These are phyloP conservation scores for Apiotrichum gamsii DNA, from an alignment of 1,284 basidiomycete species.

Conservation along the genomic window DNA sequence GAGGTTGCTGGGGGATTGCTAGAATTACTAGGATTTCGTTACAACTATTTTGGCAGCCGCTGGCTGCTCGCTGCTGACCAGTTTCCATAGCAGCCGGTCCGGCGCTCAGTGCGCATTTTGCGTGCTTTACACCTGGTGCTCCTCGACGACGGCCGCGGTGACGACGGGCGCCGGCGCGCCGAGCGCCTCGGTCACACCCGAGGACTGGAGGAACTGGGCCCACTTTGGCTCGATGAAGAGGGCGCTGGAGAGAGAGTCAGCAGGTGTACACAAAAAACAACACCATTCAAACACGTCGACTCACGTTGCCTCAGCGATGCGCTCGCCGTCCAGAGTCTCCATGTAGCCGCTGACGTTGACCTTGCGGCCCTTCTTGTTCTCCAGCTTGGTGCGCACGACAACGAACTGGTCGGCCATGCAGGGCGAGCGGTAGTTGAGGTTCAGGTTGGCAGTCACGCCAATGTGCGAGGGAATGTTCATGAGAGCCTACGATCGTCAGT, in stretches of 20 bases:
- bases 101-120: too few species aligned
- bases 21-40: too few species aligned
- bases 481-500: constrained; percentile 57
- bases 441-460: constrained; percentile 82
- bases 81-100: too few species aligned
- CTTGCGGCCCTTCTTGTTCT: constrained; percentile 68
- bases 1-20: too few species aligned
- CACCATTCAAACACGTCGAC: constrained; percentile 4
- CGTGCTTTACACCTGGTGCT: constrained; percentile 2
- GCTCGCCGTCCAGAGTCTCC: constrained; percentile 68
- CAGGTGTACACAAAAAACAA: too few species aligned
- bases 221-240: constrained; percentile 79
- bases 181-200: constrained; percentile 42
- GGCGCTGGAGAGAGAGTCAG: too few species aligned
- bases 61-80: too few species aligned
- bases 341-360: constrained; percentile 63
- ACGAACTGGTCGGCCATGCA: constrained; percentile 71
- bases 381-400: constrained; percentile 53
- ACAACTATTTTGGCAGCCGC: too few species aligned
- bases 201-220: constrained; percentile 61
- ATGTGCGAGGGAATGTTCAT: constrained; percentile 77
- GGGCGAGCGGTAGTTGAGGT: constrained; percentile 69
- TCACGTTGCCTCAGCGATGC: constrained; percentile 76
- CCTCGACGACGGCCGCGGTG: not conserved
- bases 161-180: constrained; percentile 22